phyloP scores from a whole-genome alignment of 2,329 filamentous ascomycete species.

The Pseudovirgaria hyperparasitica region DNA sequence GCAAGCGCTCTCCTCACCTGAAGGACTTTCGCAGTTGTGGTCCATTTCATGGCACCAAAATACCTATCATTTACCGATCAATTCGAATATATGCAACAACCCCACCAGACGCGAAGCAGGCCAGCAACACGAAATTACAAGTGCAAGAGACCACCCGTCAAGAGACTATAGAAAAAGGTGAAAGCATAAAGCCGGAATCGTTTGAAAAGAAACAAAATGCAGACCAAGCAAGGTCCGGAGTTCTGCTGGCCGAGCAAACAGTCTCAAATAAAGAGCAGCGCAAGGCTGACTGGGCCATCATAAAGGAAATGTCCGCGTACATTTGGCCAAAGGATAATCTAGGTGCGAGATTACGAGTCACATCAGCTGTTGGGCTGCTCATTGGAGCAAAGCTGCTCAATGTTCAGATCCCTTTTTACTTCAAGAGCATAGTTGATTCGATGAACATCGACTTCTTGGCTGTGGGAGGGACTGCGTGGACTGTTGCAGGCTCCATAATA shows the following conservation, averaged over 20 bases:
- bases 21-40: too few relatives aligned
- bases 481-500: slow-evolving; percentile 84
- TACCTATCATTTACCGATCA: too few relatives aligned
- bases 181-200: slow-evolving; percentile 8
- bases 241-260: slow-evolving; percentile 52
- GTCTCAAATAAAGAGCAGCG: slow-evolving; percentile 72
- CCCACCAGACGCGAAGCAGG: too few relatives aligned
- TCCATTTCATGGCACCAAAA: too few relatives aligned
- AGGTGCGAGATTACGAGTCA: slow-evolving; percentile 72
- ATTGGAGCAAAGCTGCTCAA: slow-evolving; percentile 86
- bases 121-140: too few relatives aligned
- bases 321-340: slow-evolving; percentile 87
- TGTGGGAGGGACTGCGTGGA: slow-evolving; percentile 76
- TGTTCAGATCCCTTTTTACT: slow-evolving; percentile 97
- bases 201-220: slow-evolving; percentile 12
- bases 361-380: slow-evolving; percentile 69
- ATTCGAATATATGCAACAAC: too few relatives aligned
- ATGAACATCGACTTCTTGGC: slow-evolving; percentile 94
- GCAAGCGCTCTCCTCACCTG: too few relatives aligned
- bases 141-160: slow-evolving; percentile 12
- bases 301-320: slow-evolving; percentile 94
- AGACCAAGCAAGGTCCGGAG: slow-evolving; percentile 31
- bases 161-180: slow-evolving; percentile 3
- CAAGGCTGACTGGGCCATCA: slow-evolving; percentile 95
- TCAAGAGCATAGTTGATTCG: slow-evolving; percentile 92